Evolutionary conservation across 305 asterid species (phyloP), one percentile per base, ranked within the genome.

Genomic region (Andrographis paniculata): DNA sequence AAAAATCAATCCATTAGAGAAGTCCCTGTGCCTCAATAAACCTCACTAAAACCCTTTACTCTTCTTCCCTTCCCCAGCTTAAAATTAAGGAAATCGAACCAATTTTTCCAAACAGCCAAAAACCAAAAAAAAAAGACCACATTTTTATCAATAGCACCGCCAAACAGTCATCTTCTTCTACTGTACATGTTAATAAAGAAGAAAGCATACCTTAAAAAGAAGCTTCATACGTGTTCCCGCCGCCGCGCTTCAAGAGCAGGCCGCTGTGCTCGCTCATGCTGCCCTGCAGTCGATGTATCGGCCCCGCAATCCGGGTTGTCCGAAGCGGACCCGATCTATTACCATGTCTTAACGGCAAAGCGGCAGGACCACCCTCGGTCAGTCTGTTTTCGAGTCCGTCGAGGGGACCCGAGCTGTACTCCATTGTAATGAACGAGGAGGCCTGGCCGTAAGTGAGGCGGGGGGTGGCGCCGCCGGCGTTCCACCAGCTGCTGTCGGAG

Each of bases 401-500:
- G 18, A 73, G 85, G 3, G 78, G 80, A 27, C 85, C 86, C 0
- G 89, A 82, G 65, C 83, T 71, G 58, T 82, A 82, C 33, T 82
- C 94, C 94, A 82, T 82, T 8, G 94, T 82, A 23, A 82, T 72
- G 63, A 82, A 76, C 1, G 83, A 65, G 13, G 87, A 78, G 36
- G 89, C 86, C 17, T 74, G 83, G 15, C 89, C 82, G 12, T 62
- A 69, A 7, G 68, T 76, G 15, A 71, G 58, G 19, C 70, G 62
- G 14, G 93, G 93, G 42, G 87, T 72, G 8, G 61, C 19, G 11
- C 66, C 82, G 1, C 73, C 76, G 6, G 82, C 82, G 31, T 82
- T 82, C 93, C 93, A 82, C 93, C 93, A 78, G 52, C 93, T 82
- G 64, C 88, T 75, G 17, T 75, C 88, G 0, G 93, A 81, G 45